phyloP scores from a whole-genome alignment of 805 yeast genomes.

The Candida golubevii region DNA sequence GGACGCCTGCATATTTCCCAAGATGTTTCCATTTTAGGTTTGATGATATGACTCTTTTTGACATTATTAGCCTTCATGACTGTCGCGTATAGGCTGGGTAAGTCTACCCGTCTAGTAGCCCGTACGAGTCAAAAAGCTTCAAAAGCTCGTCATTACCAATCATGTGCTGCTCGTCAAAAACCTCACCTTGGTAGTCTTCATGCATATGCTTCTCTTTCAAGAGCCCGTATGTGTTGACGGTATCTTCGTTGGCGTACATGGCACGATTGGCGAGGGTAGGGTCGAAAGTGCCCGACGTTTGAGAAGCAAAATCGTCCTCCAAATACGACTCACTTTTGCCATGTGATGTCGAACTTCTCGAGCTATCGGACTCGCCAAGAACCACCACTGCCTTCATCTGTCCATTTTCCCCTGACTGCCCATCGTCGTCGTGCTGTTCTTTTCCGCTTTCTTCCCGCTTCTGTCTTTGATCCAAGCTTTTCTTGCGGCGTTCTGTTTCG shows the following conservation, averaged over 20 bases:
- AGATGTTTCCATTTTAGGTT: no score
- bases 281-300: slow-evolving; percentile 7
- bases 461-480: background rate
- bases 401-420: background rate
- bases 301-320: background rate
- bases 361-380: background rate
- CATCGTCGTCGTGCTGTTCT: background rate
- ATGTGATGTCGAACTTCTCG: background rate
- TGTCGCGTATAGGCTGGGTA: no score
- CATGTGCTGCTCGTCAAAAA: slow-evolving; percentile 17
- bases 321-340: background rate
- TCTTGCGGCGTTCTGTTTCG: slow-evolving; percentile 13
- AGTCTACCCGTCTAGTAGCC: slow-evolving; percentile 22
- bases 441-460: background rate
- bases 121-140: slow-evolving; percentile 33
- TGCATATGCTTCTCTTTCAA: slow-evolving; percentile 14
- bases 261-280: slow-evolving; percentile 14
- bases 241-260: slow-evolving; percentile 16
- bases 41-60: no score
- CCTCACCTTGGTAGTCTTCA: slow-evolving; percentile 11
- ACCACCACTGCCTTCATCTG: background rate
- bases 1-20: background rate
- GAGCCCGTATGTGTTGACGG: slow-evolving; percentile 16
- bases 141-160: slow-evolving; percentile 31
- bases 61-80: no score